Evolutionary conservation across 805 yeast species (phyloP).

Genomic region (Ogataea haglerorum): DNA sequence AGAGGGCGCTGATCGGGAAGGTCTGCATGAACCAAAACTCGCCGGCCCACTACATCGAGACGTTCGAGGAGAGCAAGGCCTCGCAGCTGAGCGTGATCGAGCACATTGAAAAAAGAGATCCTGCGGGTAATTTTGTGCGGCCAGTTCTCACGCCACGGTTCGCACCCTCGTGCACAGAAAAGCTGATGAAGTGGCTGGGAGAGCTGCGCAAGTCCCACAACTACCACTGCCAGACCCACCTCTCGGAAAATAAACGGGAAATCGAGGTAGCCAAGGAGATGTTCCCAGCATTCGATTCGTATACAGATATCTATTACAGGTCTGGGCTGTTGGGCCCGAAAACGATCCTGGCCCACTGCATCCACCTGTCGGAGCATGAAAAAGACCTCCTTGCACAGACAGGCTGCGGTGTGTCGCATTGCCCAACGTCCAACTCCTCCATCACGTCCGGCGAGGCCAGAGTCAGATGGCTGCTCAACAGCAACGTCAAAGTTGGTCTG

Average conservation of each 20-base stretch:
- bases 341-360: conserved; percentile 87
- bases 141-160: conserved; percentile 92
- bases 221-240: conserved; percentile 83
- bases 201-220: conserved; percentile 43
- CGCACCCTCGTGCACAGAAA: conserved; percentile 80
- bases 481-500: conserved; percentile 70
- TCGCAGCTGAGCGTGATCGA: conserved; percentile 56
- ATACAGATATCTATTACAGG: conserved; percentile 74
- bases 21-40: conserved; percentile 90
- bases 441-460: conserved; percentile 90
- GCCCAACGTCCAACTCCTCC: conserved; percentile 89
- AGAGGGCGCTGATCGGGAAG: conserved; percentile 86
- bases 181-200: conserved; percentile 63
- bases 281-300: conserved; percentile 67
- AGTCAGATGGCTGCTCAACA: conserved; percentile 62
- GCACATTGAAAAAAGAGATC: conserved; percentile 53
- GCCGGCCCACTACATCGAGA: conserved; percentile 67
- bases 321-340: conserved; percentile 55
- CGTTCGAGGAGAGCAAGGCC: conserved; percentile 46
- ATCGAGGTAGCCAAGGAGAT: conserved; percentile 66
- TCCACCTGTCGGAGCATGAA: conserved; percentile 70
- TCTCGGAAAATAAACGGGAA: conserved; percentile 78
- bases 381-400: conserved; percentile 49
- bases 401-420: conserved; percentile 78
- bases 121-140: conserved; percentile 47